Evolutionary conservation across 331 rosid species (phyloP).

Genomic region (Dryas integrifolia): DNA sequence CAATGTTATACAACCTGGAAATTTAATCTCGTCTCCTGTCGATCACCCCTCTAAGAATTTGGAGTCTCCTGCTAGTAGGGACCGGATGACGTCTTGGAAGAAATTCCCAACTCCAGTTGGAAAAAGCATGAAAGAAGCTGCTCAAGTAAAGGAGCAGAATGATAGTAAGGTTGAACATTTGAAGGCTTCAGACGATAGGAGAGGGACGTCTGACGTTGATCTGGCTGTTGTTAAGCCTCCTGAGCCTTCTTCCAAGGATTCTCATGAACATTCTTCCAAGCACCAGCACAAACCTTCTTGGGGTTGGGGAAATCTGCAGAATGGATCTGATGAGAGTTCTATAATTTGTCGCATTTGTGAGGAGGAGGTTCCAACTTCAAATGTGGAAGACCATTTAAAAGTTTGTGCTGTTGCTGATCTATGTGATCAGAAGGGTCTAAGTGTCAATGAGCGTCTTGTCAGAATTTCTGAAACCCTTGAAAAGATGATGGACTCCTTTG

Average conservation of each 20-base stretch:
- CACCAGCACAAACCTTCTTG: slow-evolving; percentile 85
- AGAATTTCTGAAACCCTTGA: slow-evolving; percentile 85
- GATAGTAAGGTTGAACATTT: slow-evolving; percentile 52
- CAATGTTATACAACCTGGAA: slow-evolving; percentile 34
- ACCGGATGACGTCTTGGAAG: slow-evolving; percentile 89
- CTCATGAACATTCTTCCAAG: slow-evolving; percentile 70
- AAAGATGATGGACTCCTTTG: slow-evolving; percentile 69
- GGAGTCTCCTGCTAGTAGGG: slow-evolving; percentile 59
- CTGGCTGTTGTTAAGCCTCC: slow-evolving; percentile 54
- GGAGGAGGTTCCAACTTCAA: slow-evolving; percentile 90
- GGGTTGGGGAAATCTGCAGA: slow-evolving; percentile 90
- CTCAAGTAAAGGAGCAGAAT: slow-evolving; percentile 60
- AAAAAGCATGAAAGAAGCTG: slow-evolving; percentile 53
- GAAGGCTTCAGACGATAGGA: slow-evolving; percentile 47
- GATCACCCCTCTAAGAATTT: slow-evolving; percentile 50
- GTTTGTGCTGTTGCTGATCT: slow-evolving; percentile 94
- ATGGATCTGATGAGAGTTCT: slow-evolving; percentile 64
- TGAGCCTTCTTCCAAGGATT: slow-evolving; percentile 64
- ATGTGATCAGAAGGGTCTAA: slow-evolving; percentile 88
- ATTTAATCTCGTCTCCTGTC: slow-evolving; percentile 32
- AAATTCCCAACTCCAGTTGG: slow-evolving; percentile 67
- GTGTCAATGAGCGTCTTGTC: slow-evolving; percentile 85
- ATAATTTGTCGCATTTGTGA: slow-evolving; percentile 99
- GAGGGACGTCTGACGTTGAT: slow-evolving; percentile 49
- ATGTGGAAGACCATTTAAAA: slow-evolving; percentile 94